phyloP scores from a whole-genome alignment of 176 grass and related monocot species.

The Ensete glaucum region DNA sequence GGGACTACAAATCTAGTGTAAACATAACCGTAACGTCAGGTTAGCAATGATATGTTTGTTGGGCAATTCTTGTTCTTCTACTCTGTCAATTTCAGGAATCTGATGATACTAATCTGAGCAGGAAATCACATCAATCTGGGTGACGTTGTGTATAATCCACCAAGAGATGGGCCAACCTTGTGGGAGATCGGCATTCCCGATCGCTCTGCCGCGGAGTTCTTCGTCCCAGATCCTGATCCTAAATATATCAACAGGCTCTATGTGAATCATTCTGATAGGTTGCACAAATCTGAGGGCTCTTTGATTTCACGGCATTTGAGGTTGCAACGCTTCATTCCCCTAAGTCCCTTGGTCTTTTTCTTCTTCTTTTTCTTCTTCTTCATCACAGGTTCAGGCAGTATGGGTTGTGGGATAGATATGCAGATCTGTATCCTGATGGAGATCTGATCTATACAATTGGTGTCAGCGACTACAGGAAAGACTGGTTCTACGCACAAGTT shows the following conservation, averaged over 20 bases:
- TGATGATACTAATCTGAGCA: conserved; percentile 1
- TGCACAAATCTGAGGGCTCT: background rate
- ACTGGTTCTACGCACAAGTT: conserved; percentile 94
- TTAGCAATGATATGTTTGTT: conserved; percentile 6
- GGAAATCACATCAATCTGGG: conserved; percentile 62
- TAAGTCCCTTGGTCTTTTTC: too few species aligned
- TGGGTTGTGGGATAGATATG: conserved; percentile 87
- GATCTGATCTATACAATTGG: conserved; percentile 31
- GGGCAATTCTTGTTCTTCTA: background rate
- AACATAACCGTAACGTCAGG: conserved; percentile 52
- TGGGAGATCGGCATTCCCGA: conserved; percentile 85
- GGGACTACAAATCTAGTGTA: conserved; percentile 60
- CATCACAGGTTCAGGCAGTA: conserved; percentile 33
- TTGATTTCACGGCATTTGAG: too few species aligned
- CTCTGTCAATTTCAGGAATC: background rate
- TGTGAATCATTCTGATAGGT: conserved; percentile 53
- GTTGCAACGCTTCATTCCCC: too few species aligned
- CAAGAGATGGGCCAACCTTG: conserved; percentile 68
- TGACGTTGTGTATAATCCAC: conserved; percentile 56
- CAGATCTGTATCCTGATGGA: conserved; percentile 51
- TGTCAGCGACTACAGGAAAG: conserved; percentile 34
- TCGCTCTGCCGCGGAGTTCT: conserved; percentile 65
- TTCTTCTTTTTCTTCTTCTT: too few species aligned
- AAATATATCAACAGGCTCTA: conserved; percentile 58
- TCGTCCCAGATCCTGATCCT: conserved; percentile 69